Evolutionary conservation across 345 rosid species (phyloP).

Genomic region (Eucalyptus regnans): DNA sequence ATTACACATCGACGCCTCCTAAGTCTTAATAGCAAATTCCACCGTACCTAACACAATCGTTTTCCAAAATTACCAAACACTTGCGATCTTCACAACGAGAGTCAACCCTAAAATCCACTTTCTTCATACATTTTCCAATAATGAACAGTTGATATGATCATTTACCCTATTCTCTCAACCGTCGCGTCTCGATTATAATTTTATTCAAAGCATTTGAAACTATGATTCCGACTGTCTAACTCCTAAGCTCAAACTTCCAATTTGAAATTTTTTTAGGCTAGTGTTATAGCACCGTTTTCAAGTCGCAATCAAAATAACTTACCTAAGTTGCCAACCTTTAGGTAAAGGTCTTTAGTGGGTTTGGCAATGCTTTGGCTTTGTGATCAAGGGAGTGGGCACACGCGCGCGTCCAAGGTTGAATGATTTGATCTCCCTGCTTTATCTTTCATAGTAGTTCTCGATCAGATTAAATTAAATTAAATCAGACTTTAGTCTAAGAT

Average conservation of each 20-base stretch:
- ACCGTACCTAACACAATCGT: background rate
- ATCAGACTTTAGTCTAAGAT: background rate
- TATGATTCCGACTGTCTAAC: background rate
- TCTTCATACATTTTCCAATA: background rate
- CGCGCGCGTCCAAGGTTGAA: background rate
- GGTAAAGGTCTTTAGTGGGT: background rate
- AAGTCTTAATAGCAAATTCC: background rate
- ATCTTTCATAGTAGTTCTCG: background rate
- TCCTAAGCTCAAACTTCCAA: background rate
- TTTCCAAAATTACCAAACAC: background rate
- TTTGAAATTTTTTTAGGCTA: background rate
- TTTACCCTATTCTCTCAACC: background rate
- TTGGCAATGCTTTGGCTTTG: background rate
- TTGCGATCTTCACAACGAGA: accelerated
- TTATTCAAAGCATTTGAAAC: background rate
- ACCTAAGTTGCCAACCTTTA: background rate
- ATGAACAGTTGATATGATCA: background rate
- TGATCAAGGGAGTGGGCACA: background rate
- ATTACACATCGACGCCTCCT: background rate
- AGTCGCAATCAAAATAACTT: background rate
- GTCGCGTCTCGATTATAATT: background rate
- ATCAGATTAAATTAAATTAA: background rate
- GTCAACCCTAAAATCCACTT: background rate
- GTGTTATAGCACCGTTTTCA: background rate
- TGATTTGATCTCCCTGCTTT: background rate